phyloP scores from a whole-genome alignment of 2,329 filamentous ascomycete species.

The Trichoderma semiorbis region DNA sequence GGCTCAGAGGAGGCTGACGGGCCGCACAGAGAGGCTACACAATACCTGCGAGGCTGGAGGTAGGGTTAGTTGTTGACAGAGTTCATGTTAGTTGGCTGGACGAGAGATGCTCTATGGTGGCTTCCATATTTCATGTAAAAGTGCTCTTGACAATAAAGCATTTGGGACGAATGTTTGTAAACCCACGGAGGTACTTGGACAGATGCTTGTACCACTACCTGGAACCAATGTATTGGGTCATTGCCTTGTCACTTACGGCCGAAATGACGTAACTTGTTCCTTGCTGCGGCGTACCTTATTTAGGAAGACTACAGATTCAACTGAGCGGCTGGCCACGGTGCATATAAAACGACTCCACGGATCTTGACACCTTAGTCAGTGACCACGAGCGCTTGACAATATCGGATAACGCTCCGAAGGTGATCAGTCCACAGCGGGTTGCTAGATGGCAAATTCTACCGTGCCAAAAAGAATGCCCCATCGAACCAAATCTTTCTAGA shows the following conservation, averaged over 20 bases:
- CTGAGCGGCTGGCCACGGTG: background rate
- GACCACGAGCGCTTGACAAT: background rate
- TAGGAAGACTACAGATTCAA: background rate
- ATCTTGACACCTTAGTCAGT: background rate
- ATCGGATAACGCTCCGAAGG: background rate
- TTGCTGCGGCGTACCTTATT: background rate
- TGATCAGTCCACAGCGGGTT: background rate
- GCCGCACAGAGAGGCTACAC: background rate
- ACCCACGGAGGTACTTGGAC: background rate
- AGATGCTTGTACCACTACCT: background rate
- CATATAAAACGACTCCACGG: background rate
- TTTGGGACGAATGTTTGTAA: background rate
- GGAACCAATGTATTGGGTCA: background rate
- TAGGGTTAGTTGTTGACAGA: background rate
- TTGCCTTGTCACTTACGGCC: background rate
- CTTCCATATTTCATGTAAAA: background rate
- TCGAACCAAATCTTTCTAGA: background rate
- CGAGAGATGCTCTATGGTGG: background rate
- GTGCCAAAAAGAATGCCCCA: background rate
- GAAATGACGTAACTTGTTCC: background rate
- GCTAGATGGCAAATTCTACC: background rate
- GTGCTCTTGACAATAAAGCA: background rate
- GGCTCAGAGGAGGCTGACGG: background rate
- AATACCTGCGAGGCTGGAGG: background rate
- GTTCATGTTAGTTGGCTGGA: background rate